Base-by-base conservation (phyloP, 2,329 filamentous ascomycete genomes). In the Monilinia laxa region DNA sequence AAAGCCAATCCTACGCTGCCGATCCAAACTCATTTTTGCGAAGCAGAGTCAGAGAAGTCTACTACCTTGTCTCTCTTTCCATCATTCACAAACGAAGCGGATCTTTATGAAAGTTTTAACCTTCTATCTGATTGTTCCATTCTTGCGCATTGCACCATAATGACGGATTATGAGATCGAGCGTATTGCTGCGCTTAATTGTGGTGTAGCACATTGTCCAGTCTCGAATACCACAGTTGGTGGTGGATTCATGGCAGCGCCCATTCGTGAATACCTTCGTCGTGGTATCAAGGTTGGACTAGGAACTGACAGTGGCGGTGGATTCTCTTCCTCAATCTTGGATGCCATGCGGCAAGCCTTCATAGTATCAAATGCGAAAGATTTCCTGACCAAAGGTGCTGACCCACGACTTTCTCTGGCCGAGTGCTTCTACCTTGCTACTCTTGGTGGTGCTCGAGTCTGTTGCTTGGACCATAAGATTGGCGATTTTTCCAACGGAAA, bases 401-500 rank as follows among this genome's bases (percentile, higher is more conserved):
- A 70, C 38, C 69, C 67, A 20, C 62, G 64, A 23, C 35, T 72
- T 16, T 56, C 62, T 11, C 66, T 72, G 6, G 59, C 68, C 3
- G 71, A 72, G 80, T 80, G 20, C 72, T 69, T 84, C 45, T 80
- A 81, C 68, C 81, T 84, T 78, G 81, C 81, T 0, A 84, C 82
- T 0, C 80, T 84, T 68, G 79, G 81, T 56, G 82, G 81, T 1
- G 82, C 82, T 2, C 77, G 75, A 66, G 82, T 82, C 23, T 68
- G 68, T 49, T 57, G 92, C 2, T 80, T 97, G 68, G 84, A 84
- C 58, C 82, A 85, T 12, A 84, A 81, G 67, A 82, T 97, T 9
- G 94, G 94, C 4, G 88, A 83, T 0, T 97, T 97, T 75, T 90
- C 92, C 72, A 83, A 89, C 0, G 94, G 93, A 0, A 94, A 89